Base-by-base conservation (phyloP, 192 early-diverging fungal genomes). In the Podila minutissima region DNA sequence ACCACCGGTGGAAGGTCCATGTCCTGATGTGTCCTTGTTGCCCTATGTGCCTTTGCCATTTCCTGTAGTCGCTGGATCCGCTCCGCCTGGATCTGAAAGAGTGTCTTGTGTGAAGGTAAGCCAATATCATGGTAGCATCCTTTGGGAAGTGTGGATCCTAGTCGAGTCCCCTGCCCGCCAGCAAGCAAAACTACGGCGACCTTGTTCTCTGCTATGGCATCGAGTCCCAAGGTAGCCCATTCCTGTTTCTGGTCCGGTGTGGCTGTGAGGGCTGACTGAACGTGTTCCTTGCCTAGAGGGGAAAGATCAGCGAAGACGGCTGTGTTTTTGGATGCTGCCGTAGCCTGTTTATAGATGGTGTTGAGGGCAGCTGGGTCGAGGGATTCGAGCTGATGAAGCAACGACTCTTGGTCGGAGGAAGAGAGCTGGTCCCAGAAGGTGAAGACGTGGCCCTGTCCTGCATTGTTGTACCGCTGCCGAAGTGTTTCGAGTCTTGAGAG, bases 1-100 rank as follows among this genome's bases (percentile, higher is more conserved):
- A 89, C 86, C 3, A 79, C 74, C 5, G 59, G 7, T 58, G 63
- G 74, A 29, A 66, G 31, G 19, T 64, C 51, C 2, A 32, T 3
- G 12, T 29, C 0, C 31, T 38, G 53, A 17, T 55, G 8, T 60
- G 38, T 8, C 41, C 28, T 33, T 41, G 33, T 59, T 26, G 64
- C 72, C 2, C 7, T 32, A 17, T 74, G n/a, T 19, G 61, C 51
- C 41, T 62, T 66, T 13, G 83, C 81, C 35, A 97, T 69, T 66
- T 89, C 86, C 85, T 98, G 94, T 51, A 97, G 83, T 41, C 91
- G 85, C 22, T 89, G 82, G 83, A 98, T 97, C 49, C 97, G 92
- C 83, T 96, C 92, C 26, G 92, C 97, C 82, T 97, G 97, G 33
- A 98, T 72, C 73, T 93, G 93, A 84, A 98, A 98, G 74, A 97